Evolutionary conservation across 2,329 filamentous ascomycete genomes (phyloP).

Genomic region (Fusarium bactridioides): DNA sequence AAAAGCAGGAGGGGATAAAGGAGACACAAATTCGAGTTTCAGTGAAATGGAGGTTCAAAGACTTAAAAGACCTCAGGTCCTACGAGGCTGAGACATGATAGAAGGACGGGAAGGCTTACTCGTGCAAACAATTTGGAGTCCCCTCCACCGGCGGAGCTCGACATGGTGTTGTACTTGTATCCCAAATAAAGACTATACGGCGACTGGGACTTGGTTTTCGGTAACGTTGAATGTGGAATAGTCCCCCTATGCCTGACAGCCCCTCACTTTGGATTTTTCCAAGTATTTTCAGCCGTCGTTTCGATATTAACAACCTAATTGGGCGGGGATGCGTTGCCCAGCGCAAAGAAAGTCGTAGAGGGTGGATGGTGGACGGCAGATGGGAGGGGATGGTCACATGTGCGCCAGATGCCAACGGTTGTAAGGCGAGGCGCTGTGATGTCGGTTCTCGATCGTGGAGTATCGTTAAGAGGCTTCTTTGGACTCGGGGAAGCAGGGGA

Average conservation of each 20-base stretch:
- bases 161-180: constrained; percentile 56
- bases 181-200: constrained; percentile 26
- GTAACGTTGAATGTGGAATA: constrained; percentile 35
- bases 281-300: constrained; percentile 16
- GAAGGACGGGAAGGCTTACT: constrained; percentile 63
- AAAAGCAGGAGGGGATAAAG: neutral
- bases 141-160: constrained; percentile 71
- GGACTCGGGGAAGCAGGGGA: neutral
- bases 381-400: constrained; percentile 41
- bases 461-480: constrained; percentile 5
- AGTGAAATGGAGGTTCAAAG: neutral
- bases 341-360: constrained; percentile 33
- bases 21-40: constrained; percentile 9
- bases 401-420: constrained; percentile 31
- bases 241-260: constrained; percentile 30
- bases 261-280: constrained; percentile 37
- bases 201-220: constrained; percentile 27
- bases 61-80: constrained; percentile 21
- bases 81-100: constrained; percentile 27
- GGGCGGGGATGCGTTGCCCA: constrained; percentile 31
- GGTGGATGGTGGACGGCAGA: constrained; percentile 32
- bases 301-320: constrained; percentile 36
- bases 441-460: constrained; percentile 24
- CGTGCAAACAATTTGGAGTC: constrained; percentile 99
- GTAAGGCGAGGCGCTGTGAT: constrained; percentile 33